Base-by-base conservation (phyloP, 352 stramenopile species). In the Phytophthora multivora region DNA sequence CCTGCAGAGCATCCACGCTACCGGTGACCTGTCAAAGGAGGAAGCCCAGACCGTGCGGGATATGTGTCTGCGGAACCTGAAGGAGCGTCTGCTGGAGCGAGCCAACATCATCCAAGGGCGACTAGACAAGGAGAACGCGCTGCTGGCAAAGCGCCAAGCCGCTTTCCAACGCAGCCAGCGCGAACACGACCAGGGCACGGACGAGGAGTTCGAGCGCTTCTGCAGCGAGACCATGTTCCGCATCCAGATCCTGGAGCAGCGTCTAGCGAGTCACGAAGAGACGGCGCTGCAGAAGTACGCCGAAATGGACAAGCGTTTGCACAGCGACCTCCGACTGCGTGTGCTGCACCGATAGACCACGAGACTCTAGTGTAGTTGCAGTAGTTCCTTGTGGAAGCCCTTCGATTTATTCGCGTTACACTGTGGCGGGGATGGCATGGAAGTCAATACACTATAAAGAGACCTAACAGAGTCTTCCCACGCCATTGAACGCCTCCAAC, bases 191-290 rank as follows among this genome's bases (percentile, higher is more conserved):
- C 84, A 95, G 47, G 85, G 80, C 59, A 94, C 88, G 4, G 91
- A 98, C 65, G 88, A 97, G 28, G 92, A 97, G 59, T 98, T 98
- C 64, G 90, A 98, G 75, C 83, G 85, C 30, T 97, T 97, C 67
- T 98, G 91, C 76, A 95, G 83, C 51, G 92, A 98, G 69, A 94
- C 92, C 50, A 98, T 98, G 90, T 98, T 98, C 68, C 80, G 93
- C 40, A 98, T 98, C 67, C 89, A 98, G 74, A 98, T 98, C 53
- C 71, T 98, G 45, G 90, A 98, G 72, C 92, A 98, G 62, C 88
- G 93, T 2, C 77, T 98, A 15, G 80, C 87, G 28, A 90, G 89
- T 40, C 91, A 98, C 65, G 95, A 98, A 58, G 89, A 98, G 64
- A 96, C 78, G 4, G 94, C 94, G 28, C 73, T 98, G 53, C 89